phyloP scores from a whole-genome alignment of 441 rosid genomes.

The Adansonia grandidieri region DNA sequence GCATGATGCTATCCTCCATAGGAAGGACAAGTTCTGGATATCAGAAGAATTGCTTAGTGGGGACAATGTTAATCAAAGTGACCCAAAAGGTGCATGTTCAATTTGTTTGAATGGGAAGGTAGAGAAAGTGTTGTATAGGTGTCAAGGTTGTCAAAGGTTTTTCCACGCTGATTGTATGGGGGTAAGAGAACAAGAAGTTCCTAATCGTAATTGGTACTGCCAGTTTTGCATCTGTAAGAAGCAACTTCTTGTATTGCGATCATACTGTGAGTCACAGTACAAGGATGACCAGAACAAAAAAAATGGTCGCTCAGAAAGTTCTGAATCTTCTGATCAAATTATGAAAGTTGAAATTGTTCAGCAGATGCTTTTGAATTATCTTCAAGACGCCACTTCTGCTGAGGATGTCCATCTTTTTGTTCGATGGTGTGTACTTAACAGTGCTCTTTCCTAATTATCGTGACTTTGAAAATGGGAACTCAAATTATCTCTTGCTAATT shows the following conservation, averaged over 20 bases:
- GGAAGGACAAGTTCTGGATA: conserved; percentile 66
- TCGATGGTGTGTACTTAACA: conserved; percentile 69
- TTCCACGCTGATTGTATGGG: conserved; percentile 97
- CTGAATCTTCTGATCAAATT: conserved; percentile 51
- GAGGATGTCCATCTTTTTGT: conserved; percentile 85
- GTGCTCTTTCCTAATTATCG: conserved; percentile 21
- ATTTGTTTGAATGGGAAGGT: conserved; percentile 71
- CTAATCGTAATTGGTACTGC: conserved; percentile 78
- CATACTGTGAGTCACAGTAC: conserved; percentile 69
- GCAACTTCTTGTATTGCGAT: conserved; percentile 87
- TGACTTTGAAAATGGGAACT: conserved; percentile 7
- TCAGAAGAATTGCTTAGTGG: conserved; percentile 56
- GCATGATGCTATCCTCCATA: conserved; percentile 72
- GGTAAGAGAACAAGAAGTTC: conserved; percentile 73
- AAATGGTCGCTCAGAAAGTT: conserved; percentile 29
- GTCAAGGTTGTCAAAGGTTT: conserved; percentile 81
- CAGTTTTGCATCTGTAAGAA: conserved; percentile 81
- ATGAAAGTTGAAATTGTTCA: conserved; percentile 79
- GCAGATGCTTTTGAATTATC: conserved; percentile 91
- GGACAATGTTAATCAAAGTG: conserved; percentile 44
- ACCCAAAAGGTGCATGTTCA: conserved; percentile 66
- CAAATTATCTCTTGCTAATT: not conserved
- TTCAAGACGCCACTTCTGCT: conserved; percentile 80
- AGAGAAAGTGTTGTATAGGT: conserved; percentile 61
- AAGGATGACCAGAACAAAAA: conserved; percentile 52